Percentiles rank a stretch among this genome's conserved stretches.
Evolutionary conservation across 1,284 basidiomycete species (phyloP).

Genomic region (Rhodotorula sp.): DNA sequence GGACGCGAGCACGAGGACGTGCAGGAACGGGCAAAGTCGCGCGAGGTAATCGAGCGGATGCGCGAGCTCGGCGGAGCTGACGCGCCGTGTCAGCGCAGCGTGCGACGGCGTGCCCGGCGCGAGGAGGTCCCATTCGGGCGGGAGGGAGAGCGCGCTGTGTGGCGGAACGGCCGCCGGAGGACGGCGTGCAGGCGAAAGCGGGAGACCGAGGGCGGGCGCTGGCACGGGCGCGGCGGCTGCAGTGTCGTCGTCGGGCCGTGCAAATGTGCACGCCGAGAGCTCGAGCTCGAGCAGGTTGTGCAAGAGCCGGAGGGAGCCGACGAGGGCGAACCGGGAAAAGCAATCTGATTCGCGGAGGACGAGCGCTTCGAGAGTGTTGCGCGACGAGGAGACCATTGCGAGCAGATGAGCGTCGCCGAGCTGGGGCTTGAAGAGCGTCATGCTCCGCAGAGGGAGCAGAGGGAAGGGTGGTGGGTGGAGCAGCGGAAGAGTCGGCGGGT

Average conservation of each 20-base stretch:
- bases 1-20: neutral
- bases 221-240: too few species aligned
- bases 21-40: conserved; percentile 3
- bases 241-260: too few species aligned
- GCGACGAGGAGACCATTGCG: neutral
- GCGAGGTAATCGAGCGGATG: conserved; percentile 4
- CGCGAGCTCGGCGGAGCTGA: neutral
- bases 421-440: neutral
- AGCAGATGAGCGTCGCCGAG: conserved; percentile 1
- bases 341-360: neutral
- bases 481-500: too few species aligned
- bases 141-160: too few species aligned
- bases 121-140: neutral
- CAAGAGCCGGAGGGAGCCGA: neutral
- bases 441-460: neutral
- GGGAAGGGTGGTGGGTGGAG: neutral
- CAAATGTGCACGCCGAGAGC: neutral
- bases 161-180: too few species aligned
- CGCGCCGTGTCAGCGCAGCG: neutral
- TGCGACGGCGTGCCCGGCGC: neutral
- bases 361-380: neutral
- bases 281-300: conserved; percentile 6
- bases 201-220: too few species aligned
- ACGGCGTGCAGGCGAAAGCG: too few species aligned
- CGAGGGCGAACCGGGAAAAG: conserved; percentile 3